Conservation (phyloP, 345 rosid species). For the Anastatica hierochuntica region DNA sequence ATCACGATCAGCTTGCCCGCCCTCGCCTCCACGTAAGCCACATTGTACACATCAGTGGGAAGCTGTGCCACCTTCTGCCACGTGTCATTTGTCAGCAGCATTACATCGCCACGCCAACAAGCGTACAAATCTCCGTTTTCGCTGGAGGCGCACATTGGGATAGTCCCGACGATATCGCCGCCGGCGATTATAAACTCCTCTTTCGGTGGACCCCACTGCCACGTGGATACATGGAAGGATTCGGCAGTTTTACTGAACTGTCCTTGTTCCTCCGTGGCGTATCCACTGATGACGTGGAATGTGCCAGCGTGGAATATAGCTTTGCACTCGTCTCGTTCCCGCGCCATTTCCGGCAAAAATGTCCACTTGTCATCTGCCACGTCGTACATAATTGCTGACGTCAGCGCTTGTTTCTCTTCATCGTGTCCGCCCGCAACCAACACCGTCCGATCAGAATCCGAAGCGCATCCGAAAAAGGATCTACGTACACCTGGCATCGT, state of each 20-base stretch:
- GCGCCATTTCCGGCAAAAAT: conserved; percentile 54
- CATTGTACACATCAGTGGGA: conserved; percentile 40
- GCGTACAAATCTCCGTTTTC: conserved; percentile 27
- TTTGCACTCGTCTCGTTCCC: conserved; percentile 68
- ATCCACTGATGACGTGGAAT: conserved; percentile 73
- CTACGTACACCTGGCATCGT: conserved; percentile 62
- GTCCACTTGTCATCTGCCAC: conserved; percentile 49
- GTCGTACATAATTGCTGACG: conserved; percentile 50
- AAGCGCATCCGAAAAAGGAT: conserved; percentile 52
- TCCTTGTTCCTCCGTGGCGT: conserved; percentile 67
- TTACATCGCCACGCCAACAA: conserved; percentile 36
- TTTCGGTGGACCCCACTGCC: conserved; percentile 36
- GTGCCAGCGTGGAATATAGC: conserved; percentile 49
- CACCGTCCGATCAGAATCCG: conserved; percentile 53
- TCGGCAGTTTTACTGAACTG: conserved; percentile 40
- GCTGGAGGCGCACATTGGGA: conserved; percentile 22
- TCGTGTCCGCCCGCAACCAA: conserved; percentile 75
- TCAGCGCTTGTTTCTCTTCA: conserved; percentile 53
- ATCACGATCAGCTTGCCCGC: conserved; percentile 43
- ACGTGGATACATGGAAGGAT: conserved; percentile 29
- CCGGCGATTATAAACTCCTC: conserved; percentile 29
- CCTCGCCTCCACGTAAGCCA: conserved; percentile 33
- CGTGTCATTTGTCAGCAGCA: conserved; percentile 4
- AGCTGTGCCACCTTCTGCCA: conserved; percentile 43
- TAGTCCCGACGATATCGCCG: conserved; percentile 24